A percentile compares a stretch with the other conserved stretches of the same genome.
These are phyloP conservation scores for Aschersonia sp. DNA, from an alignment of 2,329 filamentous ascomycete genomes.

Conservation along the genomic window DNA sequence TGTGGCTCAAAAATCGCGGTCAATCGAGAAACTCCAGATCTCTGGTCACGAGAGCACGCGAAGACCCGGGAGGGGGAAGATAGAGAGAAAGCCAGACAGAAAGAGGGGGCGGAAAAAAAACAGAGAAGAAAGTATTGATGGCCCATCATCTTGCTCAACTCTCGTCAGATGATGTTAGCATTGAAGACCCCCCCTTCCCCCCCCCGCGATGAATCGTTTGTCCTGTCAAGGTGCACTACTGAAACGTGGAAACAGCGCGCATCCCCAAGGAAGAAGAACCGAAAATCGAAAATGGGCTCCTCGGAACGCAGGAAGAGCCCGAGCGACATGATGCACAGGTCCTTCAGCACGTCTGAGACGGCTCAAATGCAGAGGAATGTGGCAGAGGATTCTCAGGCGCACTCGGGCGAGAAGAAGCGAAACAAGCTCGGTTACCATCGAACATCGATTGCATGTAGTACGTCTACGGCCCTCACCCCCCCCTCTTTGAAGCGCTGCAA, in stretches of 20 bases:
- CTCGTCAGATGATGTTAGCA: slow-evolving; percentile 3
- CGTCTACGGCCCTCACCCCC: slow-evolving; percentile 24
- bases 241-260: neutral
- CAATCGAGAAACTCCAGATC: too few relatives aligned
- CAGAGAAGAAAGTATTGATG: neutral
- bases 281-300: slow-evolving; percentile 2
- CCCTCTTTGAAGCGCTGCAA: neutral
- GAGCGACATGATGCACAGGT: slow-evolving; percentile 27
- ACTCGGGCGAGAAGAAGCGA: slow-evolving; percentile 42
- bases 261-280: neutral
- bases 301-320: slow-evolving; percentile 15
- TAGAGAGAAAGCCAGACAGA: too few relatives aligned
- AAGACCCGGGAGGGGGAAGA: too few relatives aligned
- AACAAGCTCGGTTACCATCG: slow-evolving; percentile 95
- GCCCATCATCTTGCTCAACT: slow-evolving; percentile 2
- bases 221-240: neutral
- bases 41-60: too few relatives aligned
- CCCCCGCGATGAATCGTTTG: neutral
- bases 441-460: slow-evolving; percentile 90
- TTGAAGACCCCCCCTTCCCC: neutral
- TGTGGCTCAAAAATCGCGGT: neutral
- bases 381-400: slow-evolving; percentile 10
- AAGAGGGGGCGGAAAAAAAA: neutral
- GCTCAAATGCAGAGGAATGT: slow-evolving; percentile 24
- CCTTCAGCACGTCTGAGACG: slow-evolving; percentile 34